Percentiles rank a stretch among this genome's conserved stretches.
Evolutionary conservation across 495 filamentous ascomycete genomes (phyloP).

Genomic region (Pseudomonodictys pantanalensis): DNA sequence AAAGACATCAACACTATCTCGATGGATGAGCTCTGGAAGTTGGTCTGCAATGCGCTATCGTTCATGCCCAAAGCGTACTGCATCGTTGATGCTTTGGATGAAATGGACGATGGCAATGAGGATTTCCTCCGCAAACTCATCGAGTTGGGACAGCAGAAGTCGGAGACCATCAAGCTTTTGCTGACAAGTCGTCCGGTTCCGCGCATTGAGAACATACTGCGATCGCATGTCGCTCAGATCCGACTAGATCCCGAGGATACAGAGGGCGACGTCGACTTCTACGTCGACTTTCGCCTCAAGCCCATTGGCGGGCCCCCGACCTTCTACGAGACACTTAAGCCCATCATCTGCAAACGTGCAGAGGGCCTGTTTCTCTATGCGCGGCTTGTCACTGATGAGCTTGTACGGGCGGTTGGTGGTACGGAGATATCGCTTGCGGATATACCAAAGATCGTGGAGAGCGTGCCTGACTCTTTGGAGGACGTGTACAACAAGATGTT

Average conservation of each 20-base stretch:
- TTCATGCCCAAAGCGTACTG: conserved; percentile 44
- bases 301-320: conserved; percentile 19
- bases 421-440: conserved; percentile 9
- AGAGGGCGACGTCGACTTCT: conserved; percentile 46
- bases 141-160: conserved; percentile 42
- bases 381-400: conserved; percentile 48
- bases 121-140: conserved; percentile 40
- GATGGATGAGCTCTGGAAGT: conserved; percentile 34
- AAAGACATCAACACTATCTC: not conserved
- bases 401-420: conserved; percentile 38
- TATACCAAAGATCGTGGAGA: conserved; percentile 28
- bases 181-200: conserved; percentile 47
- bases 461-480: conserved; percentile 43
- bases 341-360: conserved; percentile 26
- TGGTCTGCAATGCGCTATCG: conserved; percentile 32
- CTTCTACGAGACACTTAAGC: conserved; percentile 11
- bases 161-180: conserved; percentile 45
- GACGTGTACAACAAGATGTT: conserved; percentile 50
- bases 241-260: conserved; percentile 43
- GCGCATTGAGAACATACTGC: conserved; percentile 35
- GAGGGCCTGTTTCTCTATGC: conserved; percentile 49
- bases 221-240: conserved; percentile 30
- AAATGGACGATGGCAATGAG: conserved; percentile 46
- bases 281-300: conserved; percentile 38
- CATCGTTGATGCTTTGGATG: conserved; percentile 52